Conservation (phyloP, 495 filamentous ascomycete species). For the Penicillium bialowiezense region DNA sequence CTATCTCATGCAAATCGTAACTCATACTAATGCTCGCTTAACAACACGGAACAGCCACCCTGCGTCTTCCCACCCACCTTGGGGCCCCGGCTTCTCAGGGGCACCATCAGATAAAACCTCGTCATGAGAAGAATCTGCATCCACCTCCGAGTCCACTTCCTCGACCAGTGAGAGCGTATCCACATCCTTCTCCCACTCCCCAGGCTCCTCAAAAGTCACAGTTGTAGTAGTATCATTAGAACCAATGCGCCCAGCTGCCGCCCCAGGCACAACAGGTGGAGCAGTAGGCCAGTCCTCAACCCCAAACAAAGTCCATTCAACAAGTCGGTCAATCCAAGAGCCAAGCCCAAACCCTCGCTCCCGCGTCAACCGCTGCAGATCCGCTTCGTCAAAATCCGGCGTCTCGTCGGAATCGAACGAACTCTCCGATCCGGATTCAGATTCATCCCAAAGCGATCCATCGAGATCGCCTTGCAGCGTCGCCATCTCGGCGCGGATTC, state of each 20-base stretch:
- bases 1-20: slow-evolving; percentile 4
- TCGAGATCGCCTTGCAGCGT: slow-evolving; percentile 25
- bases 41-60: slow-evolving; percentile 79
- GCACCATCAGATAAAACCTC: slow-evolving; percentile 19
- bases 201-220: slow-evolving; percentile 30
- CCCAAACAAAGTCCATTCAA: slow-evolving; percentile 75
- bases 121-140: slow-evolving; percentile 15
- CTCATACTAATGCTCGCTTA: slow-evolving; percentile 64
- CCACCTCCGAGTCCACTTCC: not conserved
- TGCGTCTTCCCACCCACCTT: slow-evolving; percentile 76
- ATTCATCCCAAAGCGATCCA: slow-evolving; percentile 4
- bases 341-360: slow-evolving; percentile 67
- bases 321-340: slow-evolving; percentile 68
- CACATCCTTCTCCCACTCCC: not conserved
- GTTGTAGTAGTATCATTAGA: slow-evolving; percentile 50
- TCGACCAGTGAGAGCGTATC: slow-evolving; percentile 11
- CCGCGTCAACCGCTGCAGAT: slow-evolving; percentile 44
- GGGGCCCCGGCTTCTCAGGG: slow-evolving; percentile 42
- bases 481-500: slow-evolving; percentile 43
- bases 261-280: not conserved
- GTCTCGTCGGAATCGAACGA: slow-evolving; percentile 15
- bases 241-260: slow-evolving; percentile 36
- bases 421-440: slow-evolving; percentile 13
- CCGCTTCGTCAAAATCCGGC: slow-evolving; percentile 42
- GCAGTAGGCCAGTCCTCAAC: slow-evolving; percentile 55